These are phyloP conservation scores for Calocybe gangraenosa DNA, from an alignment of 768 basidiomycete species.

Conservation along the genomic window DNA sequence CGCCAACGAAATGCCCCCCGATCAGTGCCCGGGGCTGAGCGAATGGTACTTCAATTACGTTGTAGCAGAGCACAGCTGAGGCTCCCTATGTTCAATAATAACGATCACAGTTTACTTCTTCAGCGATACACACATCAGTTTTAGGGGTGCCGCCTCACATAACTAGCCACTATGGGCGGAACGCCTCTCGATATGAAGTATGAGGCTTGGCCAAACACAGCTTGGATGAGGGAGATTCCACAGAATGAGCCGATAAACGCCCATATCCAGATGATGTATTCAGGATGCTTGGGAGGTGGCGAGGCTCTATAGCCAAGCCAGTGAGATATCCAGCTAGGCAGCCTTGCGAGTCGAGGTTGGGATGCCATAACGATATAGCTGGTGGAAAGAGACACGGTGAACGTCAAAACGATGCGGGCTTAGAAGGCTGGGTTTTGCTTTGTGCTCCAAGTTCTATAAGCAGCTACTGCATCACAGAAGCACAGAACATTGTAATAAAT, in stretches of 20 bases:
- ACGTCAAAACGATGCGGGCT: no score
- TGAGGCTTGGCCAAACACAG: conserved; percentile 40
- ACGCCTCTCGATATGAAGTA: conserved; percentile 44
- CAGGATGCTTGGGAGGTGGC: conserved; percentile 25
- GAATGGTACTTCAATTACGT: conserved; percentile 46
- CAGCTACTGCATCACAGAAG: no score
- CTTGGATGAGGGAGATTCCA: conserved; percentile 46
- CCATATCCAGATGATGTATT: conserved; percentile 44
- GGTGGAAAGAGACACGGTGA: no score
- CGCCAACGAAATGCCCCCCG: conserved; percentile 49
- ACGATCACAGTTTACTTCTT: no score
- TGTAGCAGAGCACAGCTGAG: conserved; percentile 52
- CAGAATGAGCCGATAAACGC: conserved; percentile 50
- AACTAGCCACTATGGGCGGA: conserved; percentile 44
- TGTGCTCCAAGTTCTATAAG: no score
- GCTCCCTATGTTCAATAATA: no score
- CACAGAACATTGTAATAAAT: no score
- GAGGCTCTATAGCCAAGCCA: conserved; percentile 42
- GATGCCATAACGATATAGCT: neutral
- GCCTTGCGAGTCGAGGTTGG: conserved; percentile 25
- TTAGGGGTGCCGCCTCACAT: conserved; percentile 29
- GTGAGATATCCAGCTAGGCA: conserved; percentile 32
- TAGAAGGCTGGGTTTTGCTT: no score
- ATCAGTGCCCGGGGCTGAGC: conserved; percentile 50
- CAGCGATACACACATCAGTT: no score